Conservation (phyloP, 2,329 filamentous ascomycete genomes). For the Diaporthe destruens region DNA sequence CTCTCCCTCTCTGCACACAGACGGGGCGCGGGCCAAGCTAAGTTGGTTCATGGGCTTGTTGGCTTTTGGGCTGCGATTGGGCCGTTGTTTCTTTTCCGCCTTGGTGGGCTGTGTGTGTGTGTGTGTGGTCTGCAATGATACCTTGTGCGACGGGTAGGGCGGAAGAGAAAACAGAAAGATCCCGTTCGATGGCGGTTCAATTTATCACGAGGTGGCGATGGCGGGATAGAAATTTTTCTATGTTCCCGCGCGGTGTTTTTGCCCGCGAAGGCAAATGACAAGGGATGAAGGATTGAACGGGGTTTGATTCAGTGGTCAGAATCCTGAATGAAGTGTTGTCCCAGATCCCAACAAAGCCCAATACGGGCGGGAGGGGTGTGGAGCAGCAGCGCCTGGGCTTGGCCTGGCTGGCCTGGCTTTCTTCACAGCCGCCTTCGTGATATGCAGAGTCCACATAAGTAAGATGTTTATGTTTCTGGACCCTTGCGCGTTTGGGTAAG, state of each 20-base stretch:
- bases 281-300: constrained; percentile 3
- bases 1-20: neutral
- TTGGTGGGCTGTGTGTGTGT: neutral
- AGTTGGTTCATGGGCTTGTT: constrained; percentile 7
- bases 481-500: no score
- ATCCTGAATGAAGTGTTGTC: neutral
- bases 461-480: neutral
- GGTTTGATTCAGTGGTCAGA: constrained; percentile 1
- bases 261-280: neutral
- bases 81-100: neutral
- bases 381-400: constrained; percentile 23
- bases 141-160: neutral
- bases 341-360: neutral
- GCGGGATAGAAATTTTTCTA: constrained; percentile 1
- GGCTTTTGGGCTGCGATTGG: constrained; percentile 8
- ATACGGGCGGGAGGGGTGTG: constrained; percentile 18
- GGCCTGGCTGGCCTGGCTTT: constrained; percentile 10
- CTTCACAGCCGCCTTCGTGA: constrained; percentile 23
- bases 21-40: constrained; percentile 17
- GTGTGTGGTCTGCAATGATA: constrained; percentile 31
- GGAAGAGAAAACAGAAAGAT: neutral
- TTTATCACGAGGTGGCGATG: constrained; percentile 31
- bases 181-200: neutral
- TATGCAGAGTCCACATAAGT: constrained; percentile 2
- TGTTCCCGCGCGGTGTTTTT: neutral